These are phyloP conservation scores for Aspergillus nomiae DNA, from an alignment of 2,329 filamentous ascomycete species.

Conservation along the genomic window DNA sequence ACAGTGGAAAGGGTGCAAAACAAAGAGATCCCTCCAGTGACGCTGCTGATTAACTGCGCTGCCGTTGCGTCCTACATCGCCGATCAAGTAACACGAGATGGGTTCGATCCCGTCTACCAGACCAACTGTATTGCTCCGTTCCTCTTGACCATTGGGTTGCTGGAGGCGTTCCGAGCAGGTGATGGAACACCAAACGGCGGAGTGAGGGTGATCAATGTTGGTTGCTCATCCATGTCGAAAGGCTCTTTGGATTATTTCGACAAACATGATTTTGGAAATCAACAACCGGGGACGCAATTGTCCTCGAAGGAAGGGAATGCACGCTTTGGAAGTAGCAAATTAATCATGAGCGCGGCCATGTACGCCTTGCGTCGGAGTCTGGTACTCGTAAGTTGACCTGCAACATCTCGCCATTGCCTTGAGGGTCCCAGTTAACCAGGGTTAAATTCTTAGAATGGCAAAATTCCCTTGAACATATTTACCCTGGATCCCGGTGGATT, in stretches of 20 bases:
- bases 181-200: conserved; percentile 32
- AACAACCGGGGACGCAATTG: conserved; percentile 27
- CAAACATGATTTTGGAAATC: conserved; percentile 17
- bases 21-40: conserved; percentile 39
- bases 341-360: conserved; percentile 36
- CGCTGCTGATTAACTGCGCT: conserved; percentile 36
- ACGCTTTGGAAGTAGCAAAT: conserved; percentile 39
- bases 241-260: conserved; percentile 39
- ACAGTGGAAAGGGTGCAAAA: conserved; percentile 36
- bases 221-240: conserved; percentile 34
- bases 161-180: conserved; percentile 39
- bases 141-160: conserved; percentile 36
- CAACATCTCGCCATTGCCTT: neutral
- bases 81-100: conserved; percentile 35
- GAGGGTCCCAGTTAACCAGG: conserved; percentile 11
- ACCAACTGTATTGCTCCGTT: conserved; percentile 41
- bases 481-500: conserved; percentile 38
- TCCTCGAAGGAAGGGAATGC: conserved; percentile 32
- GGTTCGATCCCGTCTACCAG: conserved; percentile 40
- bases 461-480: conserved; percentile 40
- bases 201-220: conserved; percentile 40
- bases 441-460: conserved; percentile 27
- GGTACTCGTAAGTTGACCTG: conserved; percentile 29
- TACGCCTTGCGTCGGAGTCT: conserved; percentile 41
- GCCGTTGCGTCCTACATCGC: conserved; percentile 35